Evolutionary conservation across 2,329 filamentous ascomycete genomes (phyloP), one percentile per base, ranked within the genome.

Genomic region (Mariannaea elegans): DNA sequence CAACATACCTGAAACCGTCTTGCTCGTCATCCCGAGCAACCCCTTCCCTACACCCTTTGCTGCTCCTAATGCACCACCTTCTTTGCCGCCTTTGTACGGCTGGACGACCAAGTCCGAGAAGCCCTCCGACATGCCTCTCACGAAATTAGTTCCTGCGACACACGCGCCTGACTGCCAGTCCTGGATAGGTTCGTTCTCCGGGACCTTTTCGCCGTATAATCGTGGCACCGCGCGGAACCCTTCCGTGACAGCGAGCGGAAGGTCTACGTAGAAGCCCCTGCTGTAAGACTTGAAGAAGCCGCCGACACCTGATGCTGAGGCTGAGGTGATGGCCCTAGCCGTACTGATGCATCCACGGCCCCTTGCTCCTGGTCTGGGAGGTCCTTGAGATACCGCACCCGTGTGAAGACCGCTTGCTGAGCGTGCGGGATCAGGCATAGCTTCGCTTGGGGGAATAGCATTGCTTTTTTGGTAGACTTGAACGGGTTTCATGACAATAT

Each of bases 201-300:
- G 53, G 1, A 65, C 59, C 7, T 53, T 23, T n/a, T 61, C 59
- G 13, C 58, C 58, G 21, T 61, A 58, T 12, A 62, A 54, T 0
- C 46, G 54, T 2, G 67, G 67, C 0, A 27, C 64, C 1, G 65
- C 59, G 2, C 64, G 62, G 47, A 63, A 63, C 0, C 65, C 67
- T 53, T 69, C 67, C 3, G 67, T 57, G 1, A 70, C 36, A 0
- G 67, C 65, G 3, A 69, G 10, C 38, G 67, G 46, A 29, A 65
- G 12, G 34, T 69, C 2, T 19, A 62, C 1, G 52, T 57, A 31
- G 53, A 27, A 27, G 23, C 65, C 39, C 12, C 63, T 52, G 3
- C 16, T 57, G 13, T 67, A 67, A 6, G 64, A 46, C 16, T 67
- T 66, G 50, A 68, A 56, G 29, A 70, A 68, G 0, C 54, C 56